phyloP scores from a whole-genome alignment of 176 grass and related monocot genomes.

The Raddia distichophylla region DNA sequence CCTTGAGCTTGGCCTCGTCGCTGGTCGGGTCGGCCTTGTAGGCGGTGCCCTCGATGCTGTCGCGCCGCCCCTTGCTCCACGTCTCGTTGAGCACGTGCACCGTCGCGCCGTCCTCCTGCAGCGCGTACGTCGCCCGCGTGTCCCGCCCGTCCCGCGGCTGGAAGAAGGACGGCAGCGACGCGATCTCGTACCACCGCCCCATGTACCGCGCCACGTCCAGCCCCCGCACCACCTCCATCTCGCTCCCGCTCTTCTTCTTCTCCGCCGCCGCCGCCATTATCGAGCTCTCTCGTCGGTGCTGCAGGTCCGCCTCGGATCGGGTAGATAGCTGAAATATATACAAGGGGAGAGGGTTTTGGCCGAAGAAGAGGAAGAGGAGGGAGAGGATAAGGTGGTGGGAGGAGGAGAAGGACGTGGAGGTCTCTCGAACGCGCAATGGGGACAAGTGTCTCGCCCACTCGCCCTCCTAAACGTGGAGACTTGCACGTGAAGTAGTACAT shows the following conservation, averaged over 20 bases:
- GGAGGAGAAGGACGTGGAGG: constrained; percentile 48
- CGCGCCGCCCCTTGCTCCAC: constrained; percentile 67
- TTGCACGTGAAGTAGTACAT: constrained; percentile 44
- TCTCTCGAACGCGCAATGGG: constrained; percentile 32
- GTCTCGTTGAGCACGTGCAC: constrained; percentile 95
- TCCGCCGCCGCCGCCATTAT: too few relatives aligned
- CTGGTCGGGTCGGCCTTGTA: constrained; percentile 72
- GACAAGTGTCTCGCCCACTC: too few relatives aligned
- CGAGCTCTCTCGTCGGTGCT: too few relatives aligned
- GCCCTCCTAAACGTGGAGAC: constrained; percentile 36
- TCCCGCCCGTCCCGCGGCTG: constrained; percentile 72
- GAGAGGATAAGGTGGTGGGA: constrained; percentile 43
- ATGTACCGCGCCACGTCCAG: constrained; percentile 80
- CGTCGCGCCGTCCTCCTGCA: constrained; percentile 65
- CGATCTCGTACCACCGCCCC: constrained; percentile 97
- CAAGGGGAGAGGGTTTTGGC: constrained; percentile 1
- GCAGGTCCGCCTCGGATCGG: not conserved
- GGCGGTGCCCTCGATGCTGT: constrained; percentile 78
- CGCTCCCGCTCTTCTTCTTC: constrained; percentile 43
- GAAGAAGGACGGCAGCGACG: constrained; percentile 71
- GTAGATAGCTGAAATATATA: constrained; percentile 34
- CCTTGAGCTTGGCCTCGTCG: constrained; percentile 97
- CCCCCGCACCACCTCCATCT: constrained; percentile 70
- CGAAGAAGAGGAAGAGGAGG: not conserved
- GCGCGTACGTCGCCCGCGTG: constrained; percentile 82